A percentile compares a stretch with the other conserved stretches of the same genome.
These are phyloP conservation scores for Fusarium veterinarium DNA, from an alignment of 2,329 filamentous ascomycete genomes.

Conservation along the genomic window DNA sequence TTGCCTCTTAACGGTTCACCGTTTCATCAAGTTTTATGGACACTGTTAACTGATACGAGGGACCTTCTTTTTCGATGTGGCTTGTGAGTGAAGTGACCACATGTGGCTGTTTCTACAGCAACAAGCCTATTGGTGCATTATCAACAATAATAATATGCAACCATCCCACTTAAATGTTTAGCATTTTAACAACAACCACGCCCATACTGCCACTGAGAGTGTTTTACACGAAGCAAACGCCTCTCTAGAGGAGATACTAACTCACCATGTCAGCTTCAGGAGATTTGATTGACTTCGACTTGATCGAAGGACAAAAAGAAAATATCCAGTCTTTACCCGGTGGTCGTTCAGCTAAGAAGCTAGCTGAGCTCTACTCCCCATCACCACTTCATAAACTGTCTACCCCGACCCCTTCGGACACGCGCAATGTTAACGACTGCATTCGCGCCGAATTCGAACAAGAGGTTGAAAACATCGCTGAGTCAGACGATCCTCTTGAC, in stretches of 20 bases:
- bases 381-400: constrained; percentile 67
- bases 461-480: constrained; percentile 80
- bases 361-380: constrained; percentile 84
- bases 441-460: constrained; percentile 87
- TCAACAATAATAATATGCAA: constrained; percentile 27
- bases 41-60: neutral
- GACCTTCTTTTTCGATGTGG: neutral
- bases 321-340: constrained; percentile 95
- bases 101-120: constrained; percentile 44
- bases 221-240: constrained; percentile 16
- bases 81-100: constrained; percentile 6
- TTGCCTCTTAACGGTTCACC: neutral
- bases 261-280: constrained; percentile 60
- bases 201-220: constrained; percentile 23
- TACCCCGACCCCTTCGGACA: constrained; percentile 76
- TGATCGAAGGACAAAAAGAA: constrained; percentile 97
- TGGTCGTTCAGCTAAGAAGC: constrained; percentile 86
- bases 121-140: constrained; percentile 18
- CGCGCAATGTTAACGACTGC: constrained; percentile 80
- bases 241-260: constrained; percentile 39
- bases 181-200: constrained; percentile 25
- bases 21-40: neutral
- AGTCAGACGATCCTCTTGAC: constrained; percentile 95
- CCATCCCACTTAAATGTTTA: constrained; percentile 15
- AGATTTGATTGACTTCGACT: constrained; percentile 80